These are phyloP conservation scores for Clonostachys rosea DNA, from an alignment of 2,329 filamentous ascomycete species.

Conservation along the genomic window DNA sequence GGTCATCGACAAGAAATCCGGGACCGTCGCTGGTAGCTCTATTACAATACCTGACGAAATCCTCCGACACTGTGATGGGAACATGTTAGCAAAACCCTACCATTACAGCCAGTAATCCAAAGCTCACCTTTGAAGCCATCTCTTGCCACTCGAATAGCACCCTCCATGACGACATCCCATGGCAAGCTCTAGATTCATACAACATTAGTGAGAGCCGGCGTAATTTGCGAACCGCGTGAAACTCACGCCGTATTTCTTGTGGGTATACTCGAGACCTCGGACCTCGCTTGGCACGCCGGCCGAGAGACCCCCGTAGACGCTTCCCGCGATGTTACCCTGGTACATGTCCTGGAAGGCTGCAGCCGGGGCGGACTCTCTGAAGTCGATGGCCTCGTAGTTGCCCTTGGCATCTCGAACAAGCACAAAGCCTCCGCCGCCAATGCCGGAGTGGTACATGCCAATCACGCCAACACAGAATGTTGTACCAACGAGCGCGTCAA, in stretches of 20 bases:
- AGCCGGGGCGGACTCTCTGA: conserved; percentile 81
- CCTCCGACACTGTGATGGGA: conserved; percentile 51
- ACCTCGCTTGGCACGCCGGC: conserved; percentile 71
- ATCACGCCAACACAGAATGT: conserved; percentile 72
- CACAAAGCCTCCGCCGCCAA: conserved; percentile 90
- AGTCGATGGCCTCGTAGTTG: conserved; percentile 84
- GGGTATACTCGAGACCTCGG: conserved; percentile 73
- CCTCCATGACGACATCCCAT: conserved; percentile 69
- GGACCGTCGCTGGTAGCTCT: conserved; percentile 7
- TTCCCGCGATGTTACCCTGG: conserved; percentile 60
- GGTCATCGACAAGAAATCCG: conserved; percentile 70
- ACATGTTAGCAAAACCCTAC: neutral
- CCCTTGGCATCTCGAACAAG: conserved; percentile 69
- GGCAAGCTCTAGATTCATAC: conserved; percentile 32
- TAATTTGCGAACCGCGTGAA: neutral
- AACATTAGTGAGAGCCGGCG: neutral
- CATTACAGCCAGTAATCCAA: neutral
- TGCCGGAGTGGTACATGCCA: conserved; percentile 75
- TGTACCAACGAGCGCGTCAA: conserved; percentile 70
- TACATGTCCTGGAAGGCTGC: conserved; percentile 86
- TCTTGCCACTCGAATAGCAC: conserved; percentile 69
- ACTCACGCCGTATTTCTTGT: conserved; percentile 62
- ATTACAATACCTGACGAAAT: conserved; percentile 46
- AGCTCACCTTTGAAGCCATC: conserved; percentile 58
- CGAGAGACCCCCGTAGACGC: conserved; percentile 68